Evolutionary conservation across 2,329 filamentous ascomycete genomes (phyloP), one percentile per base, ranked within the genome.

Genomic region (Dactylellina cionopaga): DNA sequence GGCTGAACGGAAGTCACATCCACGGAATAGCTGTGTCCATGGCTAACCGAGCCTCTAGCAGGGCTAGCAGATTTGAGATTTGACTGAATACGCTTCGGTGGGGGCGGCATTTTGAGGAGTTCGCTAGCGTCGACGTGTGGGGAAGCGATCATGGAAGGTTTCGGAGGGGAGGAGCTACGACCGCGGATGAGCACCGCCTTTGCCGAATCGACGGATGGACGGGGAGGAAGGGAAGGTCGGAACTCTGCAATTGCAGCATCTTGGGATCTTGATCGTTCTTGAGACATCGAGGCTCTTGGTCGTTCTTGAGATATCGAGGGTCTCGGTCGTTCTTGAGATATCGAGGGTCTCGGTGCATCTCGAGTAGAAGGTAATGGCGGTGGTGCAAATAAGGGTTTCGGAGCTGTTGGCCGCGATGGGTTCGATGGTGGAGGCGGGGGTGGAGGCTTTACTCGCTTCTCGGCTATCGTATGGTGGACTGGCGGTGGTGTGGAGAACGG

Each of bases 321-420:
- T 41, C 49, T 33, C n/a, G n/a, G n/a, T n/a, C n/a, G n/a, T n/a
- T n/a, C n/a, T n/a, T n/a, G n/a, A 33, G 47, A 19, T 19, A 22
- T 37, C 25, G 9, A 56, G 27, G 3, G 25, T 29, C 52, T 55
- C 1, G 51, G 33, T 31, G 22, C n/a, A 19, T 56, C 62, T 5
- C 55, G 55, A 29, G 60, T 54, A 10, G 72, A 70, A 5, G 52
- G 59, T 17, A 47, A 39, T 7, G 58, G 54, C 2, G 52, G 69
- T 4, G 54, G 60, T 35, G 62, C 58, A 35, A 62, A 55, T 6
- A 56, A 55, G 33, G 69, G 31, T 25, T 64, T 74, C 5, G 80
- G 80, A 25, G 79, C 78, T 63, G 82, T 78, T 55, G 72, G 73
- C 74, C 56, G 74, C 70, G 59, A 76, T 70, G 78, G 74, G 1